A percentile compares a stretch with the other conserved stretches of the same genome.
Evolutionary conservation across 1,284 basidiomycete species (phyloP).

Genomic region (Cryptococcus maquisensis): DNA sequence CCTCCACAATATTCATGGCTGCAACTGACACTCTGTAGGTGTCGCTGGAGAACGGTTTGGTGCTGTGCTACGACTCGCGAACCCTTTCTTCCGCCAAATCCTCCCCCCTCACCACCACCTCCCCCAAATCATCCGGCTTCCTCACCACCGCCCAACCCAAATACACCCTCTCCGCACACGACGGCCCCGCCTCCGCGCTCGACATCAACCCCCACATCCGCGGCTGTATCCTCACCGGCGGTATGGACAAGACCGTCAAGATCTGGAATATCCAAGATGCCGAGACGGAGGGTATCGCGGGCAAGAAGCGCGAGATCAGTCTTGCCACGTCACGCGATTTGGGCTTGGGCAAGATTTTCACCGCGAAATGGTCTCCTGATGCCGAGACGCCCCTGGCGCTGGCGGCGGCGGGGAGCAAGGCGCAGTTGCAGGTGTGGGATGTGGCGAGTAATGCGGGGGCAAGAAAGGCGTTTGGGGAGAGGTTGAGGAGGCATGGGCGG

Average conservation of each 20-base stretch:
- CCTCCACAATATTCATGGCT: neutral
- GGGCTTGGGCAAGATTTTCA: conserved; percentile 95
- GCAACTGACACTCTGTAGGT: conserved; percentile 55
- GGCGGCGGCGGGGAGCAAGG: conserved; percentile 89
- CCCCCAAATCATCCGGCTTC: conserved; percentile 11
- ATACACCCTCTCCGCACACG: conserved; percentile 91
- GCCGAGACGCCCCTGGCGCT: conserved; percentile 75
- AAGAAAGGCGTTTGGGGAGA: conserved; percentile 69
- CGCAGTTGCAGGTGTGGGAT: conserved; percentile 93
- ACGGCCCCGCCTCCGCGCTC: conserved; percentile 84
- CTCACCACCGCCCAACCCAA: conserved; percentile 51
- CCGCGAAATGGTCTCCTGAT: conserved; percentile 84
- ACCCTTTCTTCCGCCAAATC: conserved; percentile 62
- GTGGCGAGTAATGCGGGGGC: conserved; percentile 71
- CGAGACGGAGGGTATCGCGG: conserved; percentile 56
- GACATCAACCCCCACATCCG: conserved; percentile 89
- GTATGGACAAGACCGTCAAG: conserved; percentile 89
- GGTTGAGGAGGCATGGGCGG: conserved; percentile 66
- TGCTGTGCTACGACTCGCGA: conserved; percentile 87
- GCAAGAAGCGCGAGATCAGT: conserved; percentile 68
- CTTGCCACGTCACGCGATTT: conserved; percentile 85
- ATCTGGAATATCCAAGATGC: conserved; percentile 82
- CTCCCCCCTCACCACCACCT: conserved; percentile 16
- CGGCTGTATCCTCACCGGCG: conserved; percentile 88
- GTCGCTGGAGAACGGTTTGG: conserved; percentile 85